Evolutionary conservation across 2,329 filamentous ascomycete genomes (phyloP).

Genomic region (Trichoderma breve): DNA sequence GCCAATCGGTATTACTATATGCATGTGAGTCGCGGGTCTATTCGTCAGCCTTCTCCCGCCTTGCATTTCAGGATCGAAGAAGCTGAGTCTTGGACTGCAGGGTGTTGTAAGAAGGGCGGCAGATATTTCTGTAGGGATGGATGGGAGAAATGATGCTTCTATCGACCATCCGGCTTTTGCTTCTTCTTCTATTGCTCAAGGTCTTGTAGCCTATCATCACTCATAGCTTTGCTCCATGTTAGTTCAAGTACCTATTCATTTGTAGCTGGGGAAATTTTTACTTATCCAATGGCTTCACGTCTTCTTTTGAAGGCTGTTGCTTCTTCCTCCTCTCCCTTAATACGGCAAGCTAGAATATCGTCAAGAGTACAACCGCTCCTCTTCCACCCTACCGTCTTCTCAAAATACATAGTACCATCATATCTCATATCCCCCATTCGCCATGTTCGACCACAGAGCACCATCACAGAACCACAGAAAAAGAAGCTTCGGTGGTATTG

Average conservation of each 20-base stretch:
- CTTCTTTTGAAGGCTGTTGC: neutral
- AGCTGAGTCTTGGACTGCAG: neutral
- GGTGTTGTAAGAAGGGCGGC: neutral
- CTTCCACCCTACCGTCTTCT: neutral
- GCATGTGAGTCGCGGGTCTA: neutral
- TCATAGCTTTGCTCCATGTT: neutral
- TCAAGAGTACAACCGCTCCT: neutral
- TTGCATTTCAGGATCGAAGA: neutral
- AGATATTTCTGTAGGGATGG: neutral
- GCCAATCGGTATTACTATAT: neutral
- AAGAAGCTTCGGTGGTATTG: conserved; percentile 14
- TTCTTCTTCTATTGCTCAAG: neutral
- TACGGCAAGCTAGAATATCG: neutral
- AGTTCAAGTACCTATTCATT: neutral
- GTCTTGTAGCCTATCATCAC: neutral
- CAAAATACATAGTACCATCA: neutral
- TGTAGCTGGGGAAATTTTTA: neutral
- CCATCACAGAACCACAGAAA: neutral
- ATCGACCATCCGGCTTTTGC: neutral
- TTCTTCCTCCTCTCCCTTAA: neutral
- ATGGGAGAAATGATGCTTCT: neutral
- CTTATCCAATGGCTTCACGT: neutral
- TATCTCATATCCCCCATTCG: neutral
- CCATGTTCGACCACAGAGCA: neutral
- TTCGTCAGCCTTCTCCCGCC: neutral